Conservation (phyloP, 257 asterid genomes). For the Scutellaria galericulata region DNA sequence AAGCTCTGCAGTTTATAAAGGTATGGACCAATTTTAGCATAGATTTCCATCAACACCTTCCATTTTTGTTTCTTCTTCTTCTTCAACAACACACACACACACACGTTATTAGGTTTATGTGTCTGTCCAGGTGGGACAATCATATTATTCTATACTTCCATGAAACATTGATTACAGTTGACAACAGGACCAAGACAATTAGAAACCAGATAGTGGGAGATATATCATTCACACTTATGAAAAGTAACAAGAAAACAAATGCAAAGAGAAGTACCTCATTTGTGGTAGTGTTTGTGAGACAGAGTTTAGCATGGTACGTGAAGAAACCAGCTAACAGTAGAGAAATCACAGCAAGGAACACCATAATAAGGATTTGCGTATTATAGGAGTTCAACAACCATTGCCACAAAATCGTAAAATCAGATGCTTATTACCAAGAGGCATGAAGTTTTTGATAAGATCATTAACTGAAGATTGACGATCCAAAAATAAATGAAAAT, state of each 20-base stretch:
- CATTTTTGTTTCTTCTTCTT: not conserved
- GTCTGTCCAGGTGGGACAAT: not conserved
- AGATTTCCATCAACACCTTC: slow-evolving; percentile 2
- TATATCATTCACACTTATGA: slow-evolving; percentile 10
- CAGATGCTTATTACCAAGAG: slow-evolving; percentile 35
- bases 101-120: no score
- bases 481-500: not conserved
- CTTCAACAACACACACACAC: not conserved
- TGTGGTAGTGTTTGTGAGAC: slow-evolving; percentile 91
- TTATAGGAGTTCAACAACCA: slow-evolving; percentile 87
- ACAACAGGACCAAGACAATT: slow-evolving; percentile 22
- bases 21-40: not conserved
- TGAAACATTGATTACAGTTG: not conserved
- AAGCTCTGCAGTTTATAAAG: slow-evolving; percentile 62
- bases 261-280: slow-evolving; percentile 68
- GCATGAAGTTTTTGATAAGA: not conserved
- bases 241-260: slow-evolving; percentile 28
- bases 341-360: slow-evolving; percentile 82
- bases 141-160: not conserved
- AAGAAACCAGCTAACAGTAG: slow-evolving; percentile 86
- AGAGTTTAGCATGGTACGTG: slow-evolving; percentile 84
- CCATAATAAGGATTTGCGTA: slow-evolving; percentile 84
- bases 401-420: slow-evolving; percentile 51
- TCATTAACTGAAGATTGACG: not conserved
- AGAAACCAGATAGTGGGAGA: not conserved